Evolutionary conservation across 441 rosid species (phyloP).

Genomic region (Erodium moschatum): DNA sequence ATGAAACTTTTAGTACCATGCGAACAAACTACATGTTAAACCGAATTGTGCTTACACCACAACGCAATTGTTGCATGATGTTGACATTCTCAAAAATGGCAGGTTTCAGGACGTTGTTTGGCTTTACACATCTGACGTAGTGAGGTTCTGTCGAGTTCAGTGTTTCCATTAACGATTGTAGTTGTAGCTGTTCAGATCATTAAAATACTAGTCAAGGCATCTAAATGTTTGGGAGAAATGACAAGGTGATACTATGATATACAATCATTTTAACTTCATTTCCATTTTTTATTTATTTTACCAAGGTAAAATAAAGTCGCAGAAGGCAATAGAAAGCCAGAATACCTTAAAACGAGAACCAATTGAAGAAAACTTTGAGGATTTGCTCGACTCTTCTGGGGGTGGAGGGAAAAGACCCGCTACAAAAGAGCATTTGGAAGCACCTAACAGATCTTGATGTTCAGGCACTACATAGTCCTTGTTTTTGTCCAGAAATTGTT

Average conservation of each 20-base stretch:
- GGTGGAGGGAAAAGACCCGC: slow-evolving; percentile 86
- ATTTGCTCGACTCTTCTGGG: slow-evolving; percentile 83
- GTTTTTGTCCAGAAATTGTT: slow-evolving; percentile 94
- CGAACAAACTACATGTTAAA: slow-evolving; percentile 11
- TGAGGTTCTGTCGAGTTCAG: slow-evolving; percentile 94
- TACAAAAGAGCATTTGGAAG: slow-evolving; percentile 76
- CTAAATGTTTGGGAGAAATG: slow-evolving; percentile 9
- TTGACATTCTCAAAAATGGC: slow-evolving; percentile 91
- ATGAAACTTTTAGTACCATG: not conserved
- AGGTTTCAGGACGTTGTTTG: slow-evolving; percentile 86
- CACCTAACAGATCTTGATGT: slow-evolving; percentile 79
- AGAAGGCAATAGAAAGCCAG: slow-evolving; percentile 16
- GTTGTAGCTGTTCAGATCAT: slow-evolving; percentile 59
- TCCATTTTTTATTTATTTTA: not conserved
- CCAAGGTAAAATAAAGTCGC: not conserved
- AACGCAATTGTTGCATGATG: slow-evolving; percentile 91
- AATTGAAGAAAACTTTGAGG: slow-evolving; percentile 91
- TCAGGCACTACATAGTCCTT: slow-evolving; percentile 95
- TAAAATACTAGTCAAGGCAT: slow-evolving; percentile 19
- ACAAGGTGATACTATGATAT: not conserved
- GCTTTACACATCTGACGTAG: slow-evolving; percentile 96
- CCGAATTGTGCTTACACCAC: slow-evolving; percentile 65
- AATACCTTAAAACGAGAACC: slow-evolving; percentile 94
- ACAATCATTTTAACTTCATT: slow-evolving; percentile 1
- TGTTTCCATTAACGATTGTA: slow-evolving; percentile 81